A percentile compares a stretch with the other conserved stretches of the same genome.
Conservation (phyloP, 2,329 filamentous ascomycete genomes). For the Bretziella fagacearum region DNA sequence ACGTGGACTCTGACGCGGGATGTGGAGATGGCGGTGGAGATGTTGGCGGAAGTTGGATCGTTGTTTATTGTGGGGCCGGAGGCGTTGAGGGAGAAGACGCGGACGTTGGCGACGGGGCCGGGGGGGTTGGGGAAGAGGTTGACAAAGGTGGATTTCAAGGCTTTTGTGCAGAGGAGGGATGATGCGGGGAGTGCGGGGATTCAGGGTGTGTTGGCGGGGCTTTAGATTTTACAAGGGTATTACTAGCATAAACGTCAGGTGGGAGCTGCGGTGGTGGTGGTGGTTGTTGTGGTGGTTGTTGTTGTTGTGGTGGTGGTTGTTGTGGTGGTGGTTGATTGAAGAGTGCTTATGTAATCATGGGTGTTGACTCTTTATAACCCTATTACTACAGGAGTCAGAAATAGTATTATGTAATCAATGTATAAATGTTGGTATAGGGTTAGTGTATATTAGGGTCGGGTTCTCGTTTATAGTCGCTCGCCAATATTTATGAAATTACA, state of each 20-base stretch:
- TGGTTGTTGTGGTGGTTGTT: too few species aligned
- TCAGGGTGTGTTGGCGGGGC: slow-evolving; percentile 58
- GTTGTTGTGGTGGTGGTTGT: background rate
- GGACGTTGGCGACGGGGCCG: slow-evolving; percentile 34
- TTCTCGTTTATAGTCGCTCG: too few species aligned
- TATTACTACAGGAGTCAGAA: too few species aligned
- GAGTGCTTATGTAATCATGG: background rate
- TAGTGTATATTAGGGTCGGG: too few species aligned
- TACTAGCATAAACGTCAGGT: background rate
- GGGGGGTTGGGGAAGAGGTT: slow-evolving; percentile 34
- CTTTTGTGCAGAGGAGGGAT: slow-evolving; percentile 71
- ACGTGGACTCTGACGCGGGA: slow-evolving; percentile 62
- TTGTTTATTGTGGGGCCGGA: slow-evolving; percentile 85
- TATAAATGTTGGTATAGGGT: too few species aligned
- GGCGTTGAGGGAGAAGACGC: slow-evolving; percentile 52
- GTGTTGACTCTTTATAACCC: background rate
- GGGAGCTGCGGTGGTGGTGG: too few species aligned
- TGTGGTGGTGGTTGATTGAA: background rate
- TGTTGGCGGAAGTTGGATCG: slow-evolving; percentile 83
- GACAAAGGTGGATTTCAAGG: slow-evolving; percentile 56
- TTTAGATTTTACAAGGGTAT: slow-evolving; percentile 24
- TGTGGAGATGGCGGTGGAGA: slow-evolving; percentile 55
- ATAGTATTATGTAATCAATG: too few species aligned
- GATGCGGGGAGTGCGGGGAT: slow-evolving; percentile 68
- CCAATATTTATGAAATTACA: too few species aligned